These are phyloP conservation scores for Rhodotorula sp. DNA, from an alignment of 1,284 basidiomycete species.

Conservation along the genomic window DNA sequence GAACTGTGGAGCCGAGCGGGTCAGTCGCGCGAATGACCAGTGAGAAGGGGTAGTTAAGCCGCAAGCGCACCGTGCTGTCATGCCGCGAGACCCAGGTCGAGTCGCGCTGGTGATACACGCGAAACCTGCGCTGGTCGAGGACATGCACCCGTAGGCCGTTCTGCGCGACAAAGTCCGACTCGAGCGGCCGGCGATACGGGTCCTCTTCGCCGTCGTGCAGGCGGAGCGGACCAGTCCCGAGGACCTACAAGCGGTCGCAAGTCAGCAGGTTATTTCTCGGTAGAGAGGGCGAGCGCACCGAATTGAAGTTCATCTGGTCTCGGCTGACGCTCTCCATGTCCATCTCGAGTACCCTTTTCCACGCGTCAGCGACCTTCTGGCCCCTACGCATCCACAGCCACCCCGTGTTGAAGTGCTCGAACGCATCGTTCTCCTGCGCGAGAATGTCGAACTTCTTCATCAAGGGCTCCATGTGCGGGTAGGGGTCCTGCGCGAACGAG, in stretches of 20 bases:
- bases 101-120: slow-evolving; percentile 16
- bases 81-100: neutral
- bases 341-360: slow-evolving; percentile 29
- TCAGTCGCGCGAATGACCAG: neutral
- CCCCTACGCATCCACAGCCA: slow-evolving; percentile 35
- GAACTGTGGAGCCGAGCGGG: neutral
- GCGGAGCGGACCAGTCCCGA: slow-evolving; percentile 17
- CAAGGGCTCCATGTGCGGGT: slow-evolving; percentile 31
- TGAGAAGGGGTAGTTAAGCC: neutral
- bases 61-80: slow-evolving; percentile 12
- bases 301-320: slow-evolving; percentile 38
- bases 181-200: neutral
- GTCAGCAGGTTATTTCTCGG: neutral
- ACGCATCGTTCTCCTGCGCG: slow-evolving; percentile 32
- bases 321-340: slow-evolving; percentile 21
- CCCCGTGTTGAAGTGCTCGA: slow-evolving; percentile 33
- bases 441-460: slow-evolving; percentile 32
- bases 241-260: slow-evolving; percentile 8
- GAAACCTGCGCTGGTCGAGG: slow-evolving; percentile 19
- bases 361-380: slow-evolving; percentile 13
- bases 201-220: neutral
- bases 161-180: slow-evolving; percentile 17
- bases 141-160: slow-evolving; percentile 32
- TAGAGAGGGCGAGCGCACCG: neutral
- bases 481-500: slow-evolving; percentile 33